Evolutionary conservation across 768 basidiomycete species (phyloP), one percentile per base, ranked within the genome.

Genomic region (Pleurotus giganteus): DNA sequence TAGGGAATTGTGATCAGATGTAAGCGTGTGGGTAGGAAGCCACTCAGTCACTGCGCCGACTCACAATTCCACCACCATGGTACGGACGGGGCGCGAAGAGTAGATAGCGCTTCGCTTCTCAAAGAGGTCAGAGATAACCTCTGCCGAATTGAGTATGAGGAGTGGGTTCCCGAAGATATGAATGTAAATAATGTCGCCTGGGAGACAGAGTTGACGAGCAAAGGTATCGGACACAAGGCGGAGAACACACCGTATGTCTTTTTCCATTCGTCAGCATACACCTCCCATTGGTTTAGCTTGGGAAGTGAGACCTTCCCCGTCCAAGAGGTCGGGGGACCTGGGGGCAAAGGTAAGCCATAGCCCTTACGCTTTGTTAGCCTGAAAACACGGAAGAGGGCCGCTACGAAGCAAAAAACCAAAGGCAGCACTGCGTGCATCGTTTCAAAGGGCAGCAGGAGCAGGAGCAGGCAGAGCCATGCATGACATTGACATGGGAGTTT

Each of bases 121-220:
- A 24, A 82, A 65, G 5, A 81, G 70, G 26, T 81, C 77, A 13
- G 68, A 61, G 12, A 74, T 70, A 1, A 67, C 73, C 55, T 66
- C 59, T 29, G 69, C 65, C 12, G 79, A 73, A 56, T 79, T 80
- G 11, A 82, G 63, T 19, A 81, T 65, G 39, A 80, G 64, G 46
- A 82, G 67, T 12, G 77, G 75, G 56, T 78, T 77, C 17, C 77
- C 75, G 45, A 77, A 69, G 23, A 77, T 60, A 32, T 66, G 65
- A 34, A 80, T 63, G 55, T 76, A 77, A 23, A 80, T 71, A 24
- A 80, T 55, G 58, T 80, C 78, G n/a, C 79, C 78, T 78, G 45
- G 17, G 31, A 54, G 52, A 17, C 32, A 53, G 24, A 17, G 24
- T 37, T 34, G 55, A 41, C 29, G 47, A 56, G 54, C 23, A 53